These are phyloP conservation scores for Wickerhamiella bombiphila DNA, from an alignment of 805 yeast genomes.

Conservation along the genomic window DNA sequence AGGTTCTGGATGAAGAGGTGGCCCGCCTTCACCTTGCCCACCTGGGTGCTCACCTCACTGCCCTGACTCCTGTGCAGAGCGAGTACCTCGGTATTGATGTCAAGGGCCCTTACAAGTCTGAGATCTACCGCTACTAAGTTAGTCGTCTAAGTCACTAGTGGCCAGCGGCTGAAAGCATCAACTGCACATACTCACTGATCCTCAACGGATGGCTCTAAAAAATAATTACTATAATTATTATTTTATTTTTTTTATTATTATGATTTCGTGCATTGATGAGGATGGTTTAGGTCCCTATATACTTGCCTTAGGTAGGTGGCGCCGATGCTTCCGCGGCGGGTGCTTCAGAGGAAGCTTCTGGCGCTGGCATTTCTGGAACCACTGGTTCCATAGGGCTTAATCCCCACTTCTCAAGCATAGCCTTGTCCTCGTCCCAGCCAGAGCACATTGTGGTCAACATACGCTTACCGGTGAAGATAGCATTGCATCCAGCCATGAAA, in stretches of 20 bases:
- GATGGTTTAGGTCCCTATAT: neutral
- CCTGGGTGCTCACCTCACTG: conserved; percentile 77
- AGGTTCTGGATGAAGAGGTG: conserved; percentile 96
- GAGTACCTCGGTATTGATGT: conserved; percentile 85
- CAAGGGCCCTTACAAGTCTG: conserved; percentile 97
- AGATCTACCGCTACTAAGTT: conserved; percentile 86
- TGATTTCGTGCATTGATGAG: neutral
- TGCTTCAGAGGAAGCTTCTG: neutral
- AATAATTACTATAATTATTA: neutral
- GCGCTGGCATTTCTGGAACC: conserved; percentile 8
- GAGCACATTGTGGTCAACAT: conserved; percentile 74
- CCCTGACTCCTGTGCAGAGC: conserved; percentile 65
- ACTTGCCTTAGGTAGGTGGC: neutral
- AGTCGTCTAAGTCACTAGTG: neutral
- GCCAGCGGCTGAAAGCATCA: neutral
- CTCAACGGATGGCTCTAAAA: neutral
- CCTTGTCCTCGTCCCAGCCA: conserved; percentile 72
- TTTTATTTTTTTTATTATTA: neutral
- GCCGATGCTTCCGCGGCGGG: neutral
- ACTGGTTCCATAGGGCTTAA: conserved; percentile 18
- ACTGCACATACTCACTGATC: conserved; percentile 1
- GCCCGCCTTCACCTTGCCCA: conserved; percentile 93
- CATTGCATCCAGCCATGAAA: conserved; percentile 66
- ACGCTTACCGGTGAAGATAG: conserved; percentile 65
- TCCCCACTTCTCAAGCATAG: conserved; percentile 59